phyloP scores from a whole-genome alignment of 129 eudicot species.

The Artemisia tridentata region DNA sequence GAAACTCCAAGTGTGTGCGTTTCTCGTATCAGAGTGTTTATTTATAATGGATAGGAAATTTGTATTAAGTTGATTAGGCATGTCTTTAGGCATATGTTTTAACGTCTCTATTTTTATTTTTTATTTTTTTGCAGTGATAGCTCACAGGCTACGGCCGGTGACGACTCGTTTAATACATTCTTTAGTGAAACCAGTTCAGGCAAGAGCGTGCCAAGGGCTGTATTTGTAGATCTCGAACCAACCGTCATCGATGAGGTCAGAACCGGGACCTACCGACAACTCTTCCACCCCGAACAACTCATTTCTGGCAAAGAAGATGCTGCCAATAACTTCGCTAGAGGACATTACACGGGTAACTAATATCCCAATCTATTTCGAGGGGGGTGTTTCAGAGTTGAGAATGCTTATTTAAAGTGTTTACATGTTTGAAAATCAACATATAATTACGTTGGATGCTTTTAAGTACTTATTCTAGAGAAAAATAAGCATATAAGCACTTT shows the following conservation, averaged over 20 bases:
- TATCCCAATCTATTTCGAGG: background rate
- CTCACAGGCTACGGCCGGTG: conserved; percentile 21
- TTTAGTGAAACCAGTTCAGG: conserved; percentile 35
- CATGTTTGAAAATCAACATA: too few relatives aligned
- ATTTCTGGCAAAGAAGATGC: conserved; percentile 36
- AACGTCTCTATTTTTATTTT: background rate
- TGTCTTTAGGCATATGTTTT: background rate
- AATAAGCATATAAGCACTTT: too few relatives aligned
- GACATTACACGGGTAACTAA: conserved; percentile 31
- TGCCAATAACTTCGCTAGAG: conserved; percentile 35
- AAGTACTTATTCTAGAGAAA: too few relatives aligned
- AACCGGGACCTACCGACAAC: conserved; percentile 30
- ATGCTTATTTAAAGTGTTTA: too few relatives aligned
- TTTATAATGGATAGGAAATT: too few relatives aligned
- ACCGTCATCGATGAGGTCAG: conserved; percentile 35
- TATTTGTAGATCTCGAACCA: conserved; percentile 36
- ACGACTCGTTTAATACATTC: conserved; percentile 32
- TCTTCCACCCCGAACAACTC: conserved; percentile 38
- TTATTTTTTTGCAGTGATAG: conserved; percentile 34
- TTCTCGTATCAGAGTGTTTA: too few relatives aligned
- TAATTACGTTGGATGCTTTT: too few relatives aligned
- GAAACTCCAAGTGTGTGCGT: too few relatives aligned
- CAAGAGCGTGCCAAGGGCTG: conserved; percentile 34
- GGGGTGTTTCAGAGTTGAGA: too few relatives aligned
- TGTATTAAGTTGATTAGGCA: too few relatives aligned